Percentiles rank a stretch among this genome's conserved stretches.
phyloP scores from a whole-genome alignment of 1,284 basidiomycete species.

The Cutaneotrichosporon sp. region DNA sequence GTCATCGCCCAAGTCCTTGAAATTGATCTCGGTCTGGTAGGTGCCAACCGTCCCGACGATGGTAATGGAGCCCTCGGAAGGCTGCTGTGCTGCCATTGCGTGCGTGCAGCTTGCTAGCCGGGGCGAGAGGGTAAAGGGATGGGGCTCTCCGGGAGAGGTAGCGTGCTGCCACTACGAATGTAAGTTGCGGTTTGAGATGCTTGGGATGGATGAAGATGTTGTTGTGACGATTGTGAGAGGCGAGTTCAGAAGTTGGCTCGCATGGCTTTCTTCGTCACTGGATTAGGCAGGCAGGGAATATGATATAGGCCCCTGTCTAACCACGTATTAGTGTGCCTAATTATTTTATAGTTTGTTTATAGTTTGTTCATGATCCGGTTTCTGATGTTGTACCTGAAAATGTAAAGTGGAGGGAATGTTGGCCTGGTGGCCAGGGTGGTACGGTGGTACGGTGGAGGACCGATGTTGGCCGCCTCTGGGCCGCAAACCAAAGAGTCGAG shows the following conservation, averaged over 20 bases:
- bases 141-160: neutral
- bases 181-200: neutral
- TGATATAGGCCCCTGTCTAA: too few species aligned
- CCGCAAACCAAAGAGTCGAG: neutral
- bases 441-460: too few species aligned
- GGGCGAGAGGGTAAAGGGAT: neutral
- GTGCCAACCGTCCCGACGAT: constrained; percentile 46
- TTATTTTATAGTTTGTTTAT: too few species aligned
- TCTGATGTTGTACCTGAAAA: too few species aligned
- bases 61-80: constrained; percentile 26
- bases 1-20: constrained; percentile 48
- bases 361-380: too few species aligned
- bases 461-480: too few species aligned
- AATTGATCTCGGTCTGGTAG: constrained; percentile 51
- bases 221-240: constrained; percentile 7
- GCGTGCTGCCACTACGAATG: constrained; percentile 4
- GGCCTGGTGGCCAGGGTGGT: too few species aligned
- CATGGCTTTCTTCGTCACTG: neutral
- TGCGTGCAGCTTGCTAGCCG: constrained; percentile 1
- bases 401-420: too few species aligned
- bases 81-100: constrained; percentile 28
- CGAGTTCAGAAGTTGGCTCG: neutral
- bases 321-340: too few species aligned
- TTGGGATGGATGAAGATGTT: constrained; percentile 8
- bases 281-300: neutral